Base-by-base conservation (phyloP, 169 alveolate genomes). In the Plasmodium vinckei region DNA sequence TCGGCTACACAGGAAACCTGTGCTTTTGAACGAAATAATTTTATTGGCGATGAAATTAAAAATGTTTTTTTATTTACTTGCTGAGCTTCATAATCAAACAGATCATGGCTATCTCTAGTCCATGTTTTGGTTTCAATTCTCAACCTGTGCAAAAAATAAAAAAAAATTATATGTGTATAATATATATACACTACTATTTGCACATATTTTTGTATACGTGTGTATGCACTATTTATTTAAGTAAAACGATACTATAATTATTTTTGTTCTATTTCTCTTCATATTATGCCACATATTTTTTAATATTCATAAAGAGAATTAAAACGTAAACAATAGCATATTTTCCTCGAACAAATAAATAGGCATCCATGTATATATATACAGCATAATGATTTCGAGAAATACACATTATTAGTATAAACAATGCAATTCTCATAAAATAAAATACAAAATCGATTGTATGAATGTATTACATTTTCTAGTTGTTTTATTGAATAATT, bases 31-130 rank as follows among this genome's bases (percentile, higher is more conserved):
- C 90, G 90, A 82, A 82, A 82, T 19, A 82, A 72, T 56, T 82
- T 82, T 13, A 82, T 82, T 56, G 90, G 82, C 19, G 82, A 67
- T 79, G 91, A 90, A 82, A 92, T 95, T 71, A 91, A 71, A 79
- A 92, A 92, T 57, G 70, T 73, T 64, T 87, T 92, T 69, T 87
- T 92, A 46, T 92, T 92, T 46, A 96, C 94, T 63, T 96, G 98
- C 27, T 93, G 95, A 10, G 98, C 96, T 93, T 97, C 99, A 87
- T 97, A 97, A 94, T 97, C 99, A 90, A 96, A 97, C 65, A 97
- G 94, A 65, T 97, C 99, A 73, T 97, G 99, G 59, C 97, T 94
- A 94, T 97, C 99, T 46, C 99, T 92, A 53, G 96, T 92, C 99
- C 99, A 97, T 12, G 99, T 97, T 73, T 95, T 89, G 33, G 98